Evolutionary conservation across 2,329 filamentous ascomycete genomes (phyloP), one percentile per base, ranked within the genome.

Genomic region (Alternaria sp.): DNA sequence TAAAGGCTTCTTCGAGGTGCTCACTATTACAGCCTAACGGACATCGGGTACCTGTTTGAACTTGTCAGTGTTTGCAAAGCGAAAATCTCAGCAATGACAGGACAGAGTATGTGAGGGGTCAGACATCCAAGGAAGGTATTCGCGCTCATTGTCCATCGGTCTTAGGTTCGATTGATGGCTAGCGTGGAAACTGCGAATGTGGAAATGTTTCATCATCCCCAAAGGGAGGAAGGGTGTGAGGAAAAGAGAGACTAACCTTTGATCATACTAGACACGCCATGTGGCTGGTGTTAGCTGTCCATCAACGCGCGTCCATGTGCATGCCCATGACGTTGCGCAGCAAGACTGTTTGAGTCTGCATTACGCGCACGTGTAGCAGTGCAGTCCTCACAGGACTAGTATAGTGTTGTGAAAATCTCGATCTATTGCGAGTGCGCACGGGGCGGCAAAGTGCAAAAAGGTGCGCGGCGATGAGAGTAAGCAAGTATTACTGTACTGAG

Each of bases 111-210:
- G 53, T 62, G 17, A 65, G 49, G 60, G 60, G 83, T 90, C 87
- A 90, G 89, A 91, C 89, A 91, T 91, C 90, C 89, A 91, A 91
- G 88, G 89, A 91, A 91, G 89, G 80, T 74, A 76, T 73, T 75
- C 71, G 74, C 89, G 85, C 86, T 91, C 90, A 91, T 90, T 77
- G 89, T 83, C 86, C 87, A 77, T 77, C 85, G 86, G 59, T 72
- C 82, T 81, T 85, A 88, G 88, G 88, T 89, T 90, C 88, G 80
- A 76, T 73, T 77, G 82, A 85, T 85, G 86, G 86, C 89, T 91
- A 89, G 85, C 91, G 91, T 92, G 90, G 89, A 93, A 93, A 93
- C 91, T 93, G 91, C 91, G 90, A 93, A 93, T 92, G 87, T 84
- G 85, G 87, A 89, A 85, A 86, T 86, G 81, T 89, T 91, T 91